Conservation (phyloP, 202 grass and related monocot species). For the Schoenoplectus triqueter region DNA sequence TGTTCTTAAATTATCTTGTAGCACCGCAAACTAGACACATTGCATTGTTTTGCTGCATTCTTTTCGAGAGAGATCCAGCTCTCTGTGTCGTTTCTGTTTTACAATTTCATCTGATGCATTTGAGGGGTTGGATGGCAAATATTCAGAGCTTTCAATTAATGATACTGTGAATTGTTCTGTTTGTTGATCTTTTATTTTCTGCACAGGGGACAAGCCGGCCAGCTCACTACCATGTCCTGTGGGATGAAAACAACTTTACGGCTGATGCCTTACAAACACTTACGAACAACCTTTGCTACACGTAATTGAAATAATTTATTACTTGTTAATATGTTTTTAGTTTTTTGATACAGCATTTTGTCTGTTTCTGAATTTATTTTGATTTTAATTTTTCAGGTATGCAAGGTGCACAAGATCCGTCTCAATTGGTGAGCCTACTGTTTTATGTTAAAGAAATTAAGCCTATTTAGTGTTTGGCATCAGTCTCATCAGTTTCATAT, state of each 20-base stretch:
- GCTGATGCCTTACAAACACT: slow-evolving; percentile 83
- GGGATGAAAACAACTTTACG: slow-evolving; percentile 97
- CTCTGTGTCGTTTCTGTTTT: not conserved
- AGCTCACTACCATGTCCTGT: slow-evolving; percentile 92
- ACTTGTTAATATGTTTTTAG: not conserved
- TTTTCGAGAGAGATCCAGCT: not conserved
- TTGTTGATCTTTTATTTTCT: not conserved
- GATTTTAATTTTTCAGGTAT: slow-evolving; percentile 49
- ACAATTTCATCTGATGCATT: not conserved
- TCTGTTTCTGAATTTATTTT: not conserved
- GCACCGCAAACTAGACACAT: not conserved
- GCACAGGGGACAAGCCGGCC: slow-evolving; percentile 80
- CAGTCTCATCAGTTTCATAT: not conserved
- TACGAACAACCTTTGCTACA: slow-evolving; percentile 96
- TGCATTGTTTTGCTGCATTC: not conserved
- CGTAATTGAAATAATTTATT: slow-evolving; percentile 46
- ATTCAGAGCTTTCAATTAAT: not conserved
- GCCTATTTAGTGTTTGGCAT: not conserved
- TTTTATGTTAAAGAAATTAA: not conserved
- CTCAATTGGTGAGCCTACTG: slow-evolving; percentile 68
- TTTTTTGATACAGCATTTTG: not conserved
- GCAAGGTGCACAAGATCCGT: slow-evolving; percentile 93
- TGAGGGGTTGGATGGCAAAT: not conserved
- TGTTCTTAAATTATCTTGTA: not conserved
- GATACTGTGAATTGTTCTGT: not conserved